Evolutionary conservation across 2,329 filamentous ascomycete species (phyloP), one percentile per base, ranked within the genome.

Genomic region (Paecilomyces dactylethromorphus): DNA sequence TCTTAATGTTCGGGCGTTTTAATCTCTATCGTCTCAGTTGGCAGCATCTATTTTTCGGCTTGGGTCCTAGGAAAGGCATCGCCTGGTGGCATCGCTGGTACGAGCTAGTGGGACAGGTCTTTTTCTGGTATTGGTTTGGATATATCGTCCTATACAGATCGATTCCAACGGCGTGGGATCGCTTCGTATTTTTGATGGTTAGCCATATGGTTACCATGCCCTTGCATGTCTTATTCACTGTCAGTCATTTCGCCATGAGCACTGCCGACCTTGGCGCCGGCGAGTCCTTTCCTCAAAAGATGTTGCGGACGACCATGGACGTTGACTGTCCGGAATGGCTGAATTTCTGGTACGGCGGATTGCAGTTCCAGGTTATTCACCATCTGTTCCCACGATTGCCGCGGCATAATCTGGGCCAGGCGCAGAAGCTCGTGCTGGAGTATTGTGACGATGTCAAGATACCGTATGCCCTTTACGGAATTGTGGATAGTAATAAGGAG

Each of bases 161-260:
- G n/a, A 85, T 96, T 55, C 89, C 90, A 13, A 84, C 82, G 63
- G 85, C 83, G 73, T 84, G 83, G 74, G 83, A 84, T 62, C 86
- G 91, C 18, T 81, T 94, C 57, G 76, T 83, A 53, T 96, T 91
- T 72, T 78, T 96, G 67, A 79, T 95, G 71, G 76, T 94, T 68
- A 92, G 88, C 68, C 91, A 96, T 70, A 83, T 91, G 69, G 82
- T 91, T 26, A 90, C 90, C 7, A 89, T 89, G 74, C 88, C 91
- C 2, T 78, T 96, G 55, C 92, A 96, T 72, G 84, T 93, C 10
- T 92, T 96, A 72, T 95, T 96, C 71, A 95, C 91, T 0, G 83
- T 96, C 18, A 94, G 90, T 2, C 92, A 96, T 74, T 96, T 95
- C 74, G 90, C 90, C 64, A 96, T 96, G 92, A 92, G 90, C 66